These are phyloP conservation scores for Corylus avellana DNA, from an alignment of 306 rosid species.

Conservation along the genomic window DNA sequence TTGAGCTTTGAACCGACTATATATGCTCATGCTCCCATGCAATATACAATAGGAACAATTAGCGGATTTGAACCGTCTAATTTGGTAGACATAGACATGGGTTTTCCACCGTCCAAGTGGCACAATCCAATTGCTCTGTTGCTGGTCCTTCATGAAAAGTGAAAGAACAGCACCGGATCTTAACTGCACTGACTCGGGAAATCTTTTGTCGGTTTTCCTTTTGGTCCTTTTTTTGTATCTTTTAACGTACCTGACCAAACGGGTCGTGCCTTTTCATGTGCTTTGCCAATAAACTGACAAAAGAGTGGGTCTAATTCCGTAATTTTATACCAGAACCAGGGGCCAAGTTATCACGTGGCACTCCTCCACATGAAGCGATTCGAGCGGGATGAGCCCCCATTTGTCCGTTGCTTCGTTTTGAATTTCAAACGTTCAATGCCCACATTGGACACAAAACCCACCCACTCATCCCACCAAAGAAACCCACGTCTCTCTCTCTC, in stretches of 20 bases:
- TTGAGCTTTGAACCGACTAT: too few relatives aligned
- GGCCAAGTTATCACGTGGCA: background rate
- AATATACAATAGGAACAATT: background rate
- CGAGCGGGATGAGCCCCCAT: conserved; percentile 28
- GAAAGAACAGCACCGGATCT: conserved; percentile 12
- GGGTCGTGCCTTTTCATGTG: conserved; percentile 36
- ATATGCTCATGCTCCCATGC: too few relatives aligned
- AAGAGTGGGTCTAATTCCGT: conserved; percentile 18
- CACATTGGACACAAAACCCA: conserved; percentile 19
- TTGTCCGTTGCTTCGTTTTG: conserved; percentile 36
- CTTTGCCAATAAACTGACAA: background rate
- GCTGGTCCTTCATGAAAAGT: too few relatives aligned
- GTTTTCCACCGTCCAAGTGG: background rate
- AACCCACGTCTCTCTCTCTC: conserved; percentile 6
- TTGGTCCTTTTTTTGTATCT: conserved; percentile 17
- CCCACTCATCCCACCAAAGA: conserved; percentile 3
- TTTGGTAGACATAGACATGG: background rate
- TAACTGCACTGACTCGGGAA: conserved; percentile 28
- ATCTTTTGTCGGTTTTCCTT: conserved; percentile 43
- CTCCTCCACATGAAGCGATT: background rate
- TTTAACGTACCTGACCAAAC: conserved; percentile 42
- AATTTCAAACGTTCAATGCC: conserved; percentile 46
- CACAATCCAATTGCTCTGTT: background rate
- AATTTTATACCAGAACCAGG: background rate
- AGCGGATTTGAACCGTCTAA: background rate